Evolutionary conservation across 805 yeast species (phyloP), one percentile per base, ranked within the genome.

Genomic region (Spathaspora girioi): DNA sequence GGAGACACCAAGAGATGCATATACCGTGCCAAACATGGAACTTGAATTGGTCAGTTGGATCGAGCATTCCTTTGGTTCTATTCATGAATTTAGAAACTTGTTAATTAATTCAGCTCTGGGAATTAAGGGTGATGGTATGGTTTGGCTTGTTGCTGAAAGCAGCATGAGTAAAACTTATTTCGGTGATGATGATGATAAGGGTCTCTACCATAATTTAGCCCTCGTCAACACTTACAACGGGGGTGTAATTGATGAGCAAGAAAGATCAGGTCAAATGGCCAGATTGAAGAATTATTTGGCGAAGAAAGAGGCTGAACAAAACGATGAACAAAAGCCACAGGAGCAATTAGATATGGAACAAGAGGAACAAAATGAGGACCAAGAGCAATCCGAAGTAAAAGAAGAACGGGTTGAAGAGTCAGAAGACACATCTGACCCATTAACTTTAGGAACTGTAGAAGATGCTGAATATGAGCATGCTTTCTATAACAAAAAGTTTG

Each of bases 61-160:
- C 26, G 68, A 69, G 18, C 70, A 75, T 42, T 80, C 86, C 2
- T 91, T 91, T 68, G 97, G 96, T 6, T 83, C 92, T 0, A 55
- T 89, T 9, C 81, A 78, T 14, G 96, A 90, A 64, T 85, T 94
- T 64, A 79, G 87, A 58, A 81, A 87, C 1, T 76, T 89, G 45
- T 67, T 94, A 43, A 63, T 88, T 52, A 79, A 81, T 52, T 83
- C 94, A 1, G 89, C 93, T 10, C 69, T 75, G 47, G 79, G 86
- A 3, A 80, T 90, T 54, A 82, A 86, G 54, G 97, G 98, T 47
- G 93, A 89, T 67, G 99, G 99, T 2, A 84, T 79, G 68, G 87
- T 92, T 10, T 94, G 97, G 94, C 73, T 94, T 17, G 85, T 91
- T 19, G 96, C 93, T 52, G 77, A 76, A 68, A 75, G 66, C 14